Evolutionary conservation across 2,329 filamentous ascomycete species (phyloP).

Genomic region (Diplodia seriata): DNA sequence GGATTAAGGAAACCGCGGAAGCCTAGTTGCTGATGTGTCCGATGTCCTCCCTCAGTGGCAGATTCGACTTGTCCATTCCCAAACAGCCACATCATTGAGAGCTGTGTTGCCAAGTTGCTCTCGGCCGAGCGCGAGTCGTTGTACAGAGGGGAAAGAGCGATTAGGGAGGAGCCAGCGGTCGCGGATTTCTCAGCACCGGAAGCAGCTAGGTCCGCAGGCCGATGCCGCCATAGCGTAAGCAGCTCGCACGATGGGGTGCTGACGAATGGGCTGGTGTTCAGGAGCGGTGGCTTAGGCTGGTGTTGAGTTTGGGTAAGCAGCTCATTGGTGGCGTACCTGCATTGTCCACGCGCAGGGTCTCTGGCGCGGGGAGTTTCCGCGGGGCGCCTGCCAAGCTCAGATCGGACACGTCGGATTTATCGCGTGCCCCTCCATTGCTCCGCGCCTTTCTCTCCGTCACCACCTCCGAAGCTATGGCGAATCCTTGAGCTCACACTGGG

Average conservation of each 20-base stretch:
- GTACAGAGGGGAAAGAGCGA: neutral
- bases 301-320: constrained; percentile 2
- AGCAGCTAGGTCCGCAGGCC: neutral
- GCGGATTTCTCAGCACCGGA: constrained; percentile 24
- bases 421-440: constrained; percentile 12
- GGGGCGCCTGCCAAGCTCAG: neutral
- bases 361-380: constrained; percentile 13
- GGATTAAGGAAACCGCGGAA: too few relatives aligned
- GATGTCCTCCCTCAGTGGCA: too few relatives aligned
- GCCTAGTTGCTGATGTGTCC: too few relatives aligned
- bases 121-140: constrained; percentile 4
- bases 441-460: constrained; percentile 1
- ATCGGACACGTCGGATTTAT: constrained; percentile 29
- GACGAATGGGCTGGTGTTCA: neutral
- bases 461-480: constrained; percentile 20
- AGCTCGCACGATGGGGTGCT: neutral
- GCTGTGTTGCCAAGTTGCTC: neutral
- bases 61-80: too few relatives aligned
- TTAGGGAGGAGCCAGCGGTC: too few relatives aligned
- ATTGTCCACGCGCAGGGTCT: neutral
- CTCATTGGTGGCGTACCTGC: neutral
- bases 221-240: neutral
- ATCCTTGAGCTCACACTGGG: constrained; percentile 8
- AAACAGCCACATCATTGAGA: too few relatives aligned
- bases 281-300: neutral